Percentiles rank a stretch among this genome's conserved stretches.
These are phyloP conservation scores for Davidsoniella virescens DNA, from an alignment of 2,329 filamentous ascomycete species.

Conservation along the genomic window DNA sequence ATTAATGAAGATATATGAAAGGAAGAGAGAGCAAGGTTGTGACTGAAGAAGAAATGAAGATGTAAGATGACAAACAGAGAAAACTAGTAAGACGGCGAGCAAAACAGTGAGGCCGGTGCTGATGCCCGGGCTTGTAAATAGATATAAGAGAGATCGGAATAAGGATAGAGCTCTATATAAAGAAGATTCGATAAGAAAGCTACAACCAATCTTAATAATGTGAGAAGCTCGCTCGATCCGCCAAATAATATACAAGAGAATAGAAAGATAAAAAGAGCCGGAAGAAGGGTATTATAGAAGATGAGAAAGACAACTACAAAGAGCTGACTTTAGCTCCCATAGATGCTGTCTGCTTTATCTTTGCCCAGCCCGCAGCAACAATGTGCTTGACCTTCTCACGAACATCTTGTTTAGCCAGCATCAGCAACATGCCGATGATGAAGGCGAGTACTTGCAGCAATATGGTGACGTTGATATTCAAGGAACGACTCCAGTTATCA, in stretches of 20 bases:
- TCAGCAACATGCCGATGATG: conserved; percentile 57
- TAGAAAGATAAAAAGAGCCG: background rate
- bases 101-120: background rate
- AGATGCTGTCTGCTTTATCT: conserved; percentile 67
- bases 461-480: conserved; percentile 40
- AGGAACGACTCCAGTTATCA: conserved; percentile 31
- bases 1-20: too few relatives aligned
- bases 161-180: background rate
- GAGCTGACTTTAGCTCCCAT: conserved; percentile 98
- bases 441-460: conserved; percentile 57
- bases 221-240: too few relatives aligned
- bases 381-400: conserved; percentile 57
- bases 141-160: background rate
- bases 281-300: background rate
- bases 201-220: too few relatives aligned
- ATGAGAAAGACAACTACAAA: conserved; percentile 38
- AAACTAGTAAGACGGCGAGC: conserved; percentile 3
- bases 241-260: conserved; percentile 5
- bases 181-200: background rate
- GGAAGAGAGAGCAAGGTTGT: too few relatives aligned
- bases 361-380: conserved; percentile 57
- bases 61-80: conserved; percentile 2
- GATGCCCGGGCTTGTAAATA: background rate
- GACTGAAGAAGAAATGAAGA: too few relatives aligned
- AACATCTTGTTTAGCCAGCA: conserved; percentile 59